A percentile compares a stretch with the other conserved stretches of the same genome.
phyloP scores from a whole-genome alignment of 331 rosid genomes.

The Malus hybrid region DNA sequence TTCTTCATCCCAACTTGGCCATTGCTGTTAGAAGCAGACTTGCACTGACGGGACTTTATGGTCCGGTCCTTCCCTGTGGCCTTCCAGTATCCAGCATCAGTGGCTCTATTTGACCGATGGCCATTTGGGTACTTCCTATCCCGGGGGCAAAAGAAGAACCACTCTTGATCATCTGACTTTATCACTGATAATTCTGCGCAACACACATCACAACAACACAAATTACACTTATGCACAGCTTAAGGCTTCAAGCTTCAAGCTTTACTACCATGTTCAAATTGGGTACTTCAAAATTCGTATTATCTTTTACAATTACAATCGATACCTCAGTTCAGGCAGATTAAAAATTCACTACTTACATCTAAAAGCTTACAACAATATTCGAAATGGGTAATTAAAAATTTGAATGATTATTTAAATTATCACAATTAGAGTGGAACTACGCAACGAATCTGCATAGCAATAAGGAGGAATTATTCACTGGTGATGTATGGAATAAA shows the following conservation, averaged over 20 bases:
- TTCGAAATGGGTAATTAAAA: not conserved
- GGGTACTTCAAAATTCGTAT: not conserved
- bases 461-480: not conserved
- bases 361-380: not conserved
- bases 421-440: not conserved
- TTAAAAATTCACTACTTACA: not conserved
- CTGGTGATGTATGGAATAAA: constrained; percentile 10
- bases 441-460: not conserved
- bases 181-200: constrained; percentile 32
- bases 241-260: not conserved
- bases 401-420: not conserved
- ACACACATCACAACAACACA: no score
- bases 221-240: not conserved
- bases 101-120: constrained; percentile 40
- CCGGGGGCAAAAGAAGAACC: constrained; percentile 51
- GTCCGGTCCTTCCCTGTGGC: constrained; percentile 46
- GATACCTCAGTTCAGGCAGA: not conserved
- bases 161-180: constrained; percentile 40
- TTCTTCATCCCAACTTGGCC: constrained; percentile 43
- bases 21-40: constrained; percentile 17
- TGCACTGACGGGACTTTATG: constrained; percentile 37
- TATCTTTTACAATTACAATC: not conserved
- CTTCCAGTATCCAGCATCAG: constrained; percentile 44
- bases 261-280: not conserved
- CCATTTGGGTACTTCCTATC: constrained; percentile 49